A percentile compares a stretch with the other conserved stretches of the same genome.
phyloP scores from a whole-genome alignment of 495 filamentous ascomycete species.

The Penicillium bialowiezense region DNA sequence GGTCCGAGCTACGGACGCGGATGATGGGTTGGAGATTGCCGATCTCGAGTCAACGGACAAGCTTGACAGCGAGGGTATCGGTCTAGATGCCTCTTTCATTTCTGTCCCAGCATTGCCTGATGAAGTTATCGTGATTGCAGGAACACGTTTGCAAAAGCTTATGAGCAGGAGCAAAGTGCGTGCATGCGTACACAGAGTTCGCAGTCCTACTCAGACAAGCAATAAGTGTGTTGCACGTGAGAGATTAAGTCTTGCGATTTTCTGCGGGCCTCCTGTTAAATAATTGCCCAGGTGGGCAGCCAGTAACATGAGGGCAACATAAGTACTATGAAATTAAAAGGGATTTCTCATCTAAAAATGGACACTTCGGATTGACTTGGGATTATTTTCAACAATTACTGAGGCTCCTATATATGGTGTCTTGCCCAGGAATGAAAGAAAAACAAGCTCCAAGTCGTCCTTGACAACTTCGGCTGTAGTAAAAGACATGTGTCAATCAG shows the following conservation, averaged over 20 bases:
- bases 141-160: constrained; percentile 14
- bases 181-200: constrained; percentile 14
- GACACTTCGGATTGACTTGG: too few species aligned
- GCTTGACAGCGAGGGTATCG: constrained; percentile 7
- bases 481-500: too few species aligned
- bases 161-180: constrained; percentile 10
- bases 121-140: constrained; percentile 13
- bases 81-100: constrained; percentile 11
- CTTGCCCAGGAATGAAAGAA: too few species aligned
- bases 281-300: neutral
- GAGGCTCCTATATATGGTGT: too few species aligned
- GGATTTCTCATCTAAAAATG: too few species aligned
- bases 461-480: too few species aligned
- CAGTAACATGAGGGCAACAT: too few species aligned
- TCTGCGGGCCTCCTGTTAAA: constrained; percentile 2
- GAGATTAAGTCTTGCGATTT: constrained; percentile 12
- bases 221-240: neutral
- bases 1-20: neutral
- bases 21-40: constrained; percentile 13
- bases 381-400: too few species aligned
- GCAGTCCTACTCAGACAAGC: neutral
- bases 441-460: too few species aligned
- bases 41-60: constrained; percentile 9
- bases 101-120: constrained; percentile 1
- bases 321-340: too few species aligned